These are phyloP conservation scores for Globisporangium alternatum DNA, from an alignment of 352 stramenopile genomes.

Conservation along the genomic window DNA sequence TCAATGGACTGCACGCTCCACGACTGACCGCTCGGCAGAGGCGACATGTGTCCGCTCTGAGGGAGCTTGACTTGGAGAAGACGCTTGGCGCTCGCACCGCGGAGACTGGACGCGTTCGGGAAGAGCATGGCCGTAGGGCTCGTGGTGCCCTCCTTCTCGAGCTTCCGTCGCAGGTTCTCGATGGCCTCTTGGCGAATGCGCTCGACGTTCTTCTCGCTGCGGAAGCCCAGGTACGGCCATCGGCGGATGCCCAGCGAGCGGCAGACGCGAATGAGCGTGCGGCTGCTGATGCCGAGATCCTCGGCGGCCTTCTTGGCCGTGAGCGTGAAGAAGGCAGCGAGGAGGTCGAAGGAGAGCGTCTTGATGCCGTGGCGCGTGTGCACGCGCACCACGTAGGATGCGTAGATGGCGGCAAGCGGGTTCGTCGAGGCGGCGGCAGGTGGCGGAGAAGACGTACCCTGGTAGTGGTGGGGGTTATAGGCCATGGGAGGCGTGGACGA, in stretches of 20 bases:
- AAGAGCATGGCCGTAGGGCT: conserved; percentile 34
- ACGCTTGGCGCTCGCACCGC: conserved; percentile 68
- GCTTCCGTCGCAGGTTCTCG: conserved; percentile 69
- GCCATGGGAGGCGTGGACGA: not conserved
- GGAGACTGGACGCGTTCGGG: conserved; percentile 44
- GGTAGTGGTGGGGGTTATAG: conserved; percentile 2
- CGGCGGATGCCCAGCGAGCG: conserved; percentile 71
- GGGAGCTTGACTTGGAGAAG: conserved; percentile 65
- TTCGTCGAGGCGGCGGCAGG: not conserved
- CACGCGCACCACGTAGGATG: conserved; percentile 56
- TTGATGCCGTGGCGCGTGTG: conserved; percentile 71
- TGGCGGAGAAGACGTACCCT: not conserved
- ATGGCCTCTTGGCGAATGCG: conserved; percentile 74
- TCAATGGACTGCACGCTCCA: conserved; percentile 15
- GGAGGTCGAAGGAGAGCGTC: conserved; percentile 71
- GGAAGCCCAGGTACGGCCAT: conserved; percentile 79
- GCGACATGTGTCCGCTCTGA: conserved; percentile 20
- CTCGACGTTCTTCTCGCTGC: conserved; percentile 78
- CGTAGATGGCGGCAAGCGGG: conserved; percentile 40
- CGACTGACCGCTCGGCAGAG: conserved; percentile 7
- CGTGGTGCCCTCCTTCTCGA: conserved; percentile 48
- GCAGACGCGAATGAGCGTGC: conserved; percentile 75
- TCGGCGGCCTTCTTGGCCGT: conserved; percentile 77
- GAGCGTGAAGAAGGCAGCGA: conserved; percentile 65
- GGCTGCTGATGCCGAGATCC: conserved; percentile 71